Evolutionary conservation across 768 basidiomycete species (phyloP).

Genomic region (Mycena vulgaris): DNA sequence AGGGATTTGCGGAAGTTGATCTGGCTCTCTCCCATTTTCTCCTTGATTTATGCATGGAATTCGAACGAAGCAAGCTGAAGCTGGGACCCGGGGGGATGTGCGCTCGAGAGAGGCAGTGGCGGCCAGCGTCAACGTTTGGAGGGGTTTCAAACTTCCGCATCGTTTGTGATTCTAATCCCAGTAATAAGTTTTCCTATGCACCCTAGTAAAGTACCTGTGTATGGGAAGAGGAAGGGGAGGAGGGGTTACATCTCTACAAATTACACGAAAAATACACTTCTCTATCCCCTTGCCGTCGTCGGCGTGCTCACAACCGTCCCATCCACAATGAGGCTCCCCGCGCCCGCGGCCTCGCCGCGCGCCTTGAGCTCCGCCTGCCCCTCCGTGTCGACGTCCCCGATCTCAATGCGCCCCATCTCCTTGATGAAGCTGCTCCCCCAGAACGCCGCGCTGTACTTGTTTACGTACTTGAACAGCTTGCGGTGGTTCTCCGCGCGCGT

Average conservation of each 20-base stretch:
- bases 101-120: too few species aligned
- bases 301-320: constrained; percentile 48
- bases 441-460: constrained; percentile 93
- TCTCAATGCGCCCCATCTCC: constrained; percentile 80
- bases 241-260: constrained; percentile 26
- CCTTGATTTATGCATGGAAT: too few species aligned
- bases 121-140: too few species aligned
- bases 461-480: constrained; percentile 97
- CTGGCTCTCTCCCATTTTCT: too few species aligned
- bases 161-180: too few species aligned
- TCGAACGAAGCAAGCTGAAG: too few species aligned
- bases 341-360: constrained; percentile 52
- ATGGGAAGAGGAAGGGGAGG: neutral
- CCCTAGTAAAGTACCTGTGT: neutral
- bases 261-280: constrained; percentile 32
- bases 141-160: too few species aligned
- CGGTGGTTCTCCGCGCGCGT: constrained; percentile 92
- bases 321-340: constrained; percentile 57
- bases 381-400: constrained; percentile 55
- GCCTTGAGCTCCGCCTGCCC: constrained; percentile 53
- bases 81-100: too few species aligned
- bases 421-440: constrained; percentile 94
- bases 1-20: too few species aligned
- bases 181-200: too few species aligned
- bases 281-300: constrained; percentile 24